Base-by-base conservation (phyloP, 129 eudicot species). In the Artemisia annua region DNA sequence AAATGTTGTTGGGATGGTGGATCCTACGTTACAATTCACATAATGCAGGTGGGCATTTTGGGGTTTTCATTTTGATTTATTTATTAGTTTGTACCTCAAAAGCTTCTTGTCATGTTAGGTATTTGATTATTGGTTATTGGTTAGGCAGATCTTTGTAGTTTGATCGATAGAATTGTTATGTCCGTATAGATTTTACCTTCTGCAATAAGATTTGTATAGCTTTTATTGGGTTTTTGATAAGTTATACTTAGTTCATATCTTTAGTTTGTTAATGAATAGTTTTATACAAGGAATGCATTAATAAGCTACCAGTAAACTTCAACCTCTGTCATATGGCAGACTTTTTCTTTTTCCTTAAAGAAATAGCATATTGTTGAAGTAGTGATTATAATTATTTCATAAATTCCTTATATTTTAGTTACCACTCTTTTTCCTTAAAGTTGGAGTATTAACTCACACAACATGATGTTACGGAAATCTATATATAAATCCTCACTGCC, bases 21-120 rank as follows among this genome's bases (percentile, higher is more conserved):
- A 89, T 50, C 93, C 96, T 48, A 90, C 76, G 69, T 87, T 75
- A 73, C 84, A 64, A 61, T 81, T 10, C 81, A 81, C 78, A 76
- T 73, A 57, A 57, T 15, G 51, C 48, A 56, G 13, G 79, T 63
- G 70, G 53, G 77, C 44, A 35, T 67, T 19, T 3, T 49, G 9
- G 8, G 13, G 17, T 63, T 24, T 61, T 30, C 30, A 52, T 3
- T 73, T 49, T 35, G 14, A 13, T 39, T 19, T 32, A 39, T 48
- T 63, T 11, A 0, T 66, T 35, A 14, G 16, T 11, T 52, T 30
- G 9, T 16, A 63, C 6, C 48, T 35, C 65, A 32, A 50, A 0
- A 52, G 24, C 19, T 46, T 63, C 4, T 46, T 61, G 55, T 15
- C 7, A 5, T 17, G 54, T 56, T 35, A 35, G 12, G 2, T 1